phyloP scores from a whole-genome alignment of 2,329 filamentous ascomycete genomes.

The Dothistroma pini region DNA sequence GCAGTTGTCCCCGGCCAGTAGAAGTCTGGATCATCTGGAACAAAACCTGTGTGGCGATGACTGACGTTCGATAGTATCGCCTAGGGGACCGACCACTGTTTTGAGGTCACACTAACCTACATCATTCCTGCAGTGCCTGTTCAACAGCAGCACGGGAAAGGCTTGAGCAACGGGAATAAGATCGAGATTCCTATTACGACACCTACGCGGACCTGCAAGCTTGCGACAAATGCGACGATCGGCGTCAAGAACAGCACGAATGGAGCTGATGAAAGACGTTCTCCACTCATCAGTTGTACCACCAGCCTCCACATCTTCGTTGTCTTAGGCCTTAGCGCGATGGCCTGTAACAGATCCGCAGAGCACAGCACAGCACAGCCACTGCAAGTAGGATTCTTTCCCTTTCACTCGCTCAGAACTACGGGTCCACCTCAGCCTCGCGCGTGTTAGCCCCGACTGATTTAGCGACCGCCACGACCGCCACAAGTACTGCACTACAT shows the following conservation, averaged over 20 bases:
- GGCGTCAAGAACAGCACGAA: neutral
- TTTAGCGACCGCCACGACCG: slow-evolving; percentile 6
- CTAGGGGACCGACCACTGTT: neutral
- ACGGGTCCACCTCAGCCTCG: slow-evolving; percentile 6
- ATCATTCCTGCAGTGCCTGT: neutral
- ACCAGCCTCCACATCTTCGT: neutral
- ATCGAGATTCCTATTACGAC: neutral
- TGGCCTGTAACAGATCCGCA: neutral
- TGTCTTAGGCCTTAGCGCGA: neutral
- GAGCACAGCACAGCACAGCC: slow-evolving; percentile 4
- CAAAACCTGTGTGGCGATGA: neutral
- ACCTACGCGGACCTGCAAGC: neutral
- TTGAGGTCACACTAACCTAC: neutral
- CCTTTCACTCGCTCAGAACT: neutral
- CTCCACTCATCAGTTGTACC: neutral
- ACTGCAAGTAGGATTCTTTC: neutral
- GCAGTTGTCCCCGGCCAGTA: neutral
- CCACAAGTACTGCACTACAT: slow-evolving; percentile 2
- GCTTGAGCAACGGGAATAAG: neutral
- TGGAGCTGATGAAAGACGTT: neutral
- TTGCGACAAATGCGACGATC: neutral
- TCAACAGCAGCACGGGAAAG: neutral
- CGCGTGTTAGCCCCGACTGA: neutral
- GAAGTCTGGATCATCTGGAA: neutral
- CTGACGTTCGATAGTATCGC: neutral